These are phyloP conservation scores for Podospora anserina DNA, from an alignment of 495 filamentous ascomycete species.

Conservation along the genomic window DNA sequence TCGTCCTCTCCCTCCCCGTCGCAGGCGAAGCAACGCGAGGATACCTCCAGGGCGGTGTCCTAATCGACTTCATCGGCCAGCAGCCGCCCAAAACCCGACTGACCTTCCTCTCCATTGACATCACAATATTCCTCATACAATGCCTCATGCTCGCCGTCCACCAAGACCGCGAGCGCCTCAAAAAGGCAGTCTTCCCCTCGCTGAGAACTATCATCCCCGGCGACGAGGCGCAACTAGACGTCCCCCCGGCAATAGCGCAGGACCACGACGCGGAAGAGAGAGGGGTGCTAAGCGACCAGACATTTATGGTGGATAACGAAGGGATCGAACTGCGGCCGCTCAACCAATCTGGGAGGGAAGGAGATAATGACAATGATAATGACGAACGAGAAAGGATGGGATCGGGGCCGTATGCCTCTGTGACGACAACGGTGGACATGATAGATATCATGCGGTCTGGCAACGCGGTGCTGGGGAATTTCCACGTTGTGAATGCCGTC, in stretches of 20 bases:
- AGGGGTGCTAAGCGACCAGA: slow-evolving; percentile 58
- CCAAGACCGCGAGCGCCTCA: slow-evolving; percentile 62
- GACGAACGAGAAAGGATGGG: slow-evolving; percentile 43
- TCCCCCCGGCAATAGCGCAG: slow-evolving; percentile 42
- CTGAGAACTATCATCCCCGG: slow-evolving; percentile 21
- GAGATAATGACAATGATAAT: slow-evolving; percentile 21
- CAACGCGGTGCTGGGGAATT: slow-evolving; percentile 63
- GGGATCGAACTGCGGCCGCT: slow-evolving; percentile 53
- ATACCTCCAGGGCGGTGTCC: slow-evolving; percentile 79
- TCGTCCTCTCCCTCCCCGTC: slow-evolving; percentile 57
- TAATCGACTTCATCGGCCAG: slow-evolving; percentile 85
- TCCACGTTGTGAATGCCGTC: slow-evolving; percentile 65
- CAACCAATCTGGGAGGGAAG: not conserved
- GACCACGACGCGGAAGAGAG: slow-evolving; percentile 80
- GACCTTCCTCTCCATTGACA: slow-evolving; percentile 61
- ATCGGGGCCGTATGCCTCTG: slow-evolving; percentile 46
- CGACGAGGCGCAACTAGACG: not conserved
- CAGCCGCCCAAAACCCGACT: slow-evolving; percentile 66
- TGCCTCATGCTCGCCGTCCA: slow-evolving; percentile 71
- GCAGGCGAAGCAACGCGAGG: slow-evolving; percentile 74
- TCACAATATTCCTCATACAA: slow-evolving; percentile 63
- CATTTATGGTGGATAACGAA: slow-evolving; percentile 35
- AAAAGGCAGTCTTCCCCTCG: slow-evolving; percentile 38
- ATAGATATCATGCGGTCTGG: slow-evolving; percentile 64
- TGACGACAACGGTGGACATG: slow-evolving; percentile 38